Base-by-base conservation (phyloP, 1,139 yeast species). In the Geotrichum europaeum region DNA sequence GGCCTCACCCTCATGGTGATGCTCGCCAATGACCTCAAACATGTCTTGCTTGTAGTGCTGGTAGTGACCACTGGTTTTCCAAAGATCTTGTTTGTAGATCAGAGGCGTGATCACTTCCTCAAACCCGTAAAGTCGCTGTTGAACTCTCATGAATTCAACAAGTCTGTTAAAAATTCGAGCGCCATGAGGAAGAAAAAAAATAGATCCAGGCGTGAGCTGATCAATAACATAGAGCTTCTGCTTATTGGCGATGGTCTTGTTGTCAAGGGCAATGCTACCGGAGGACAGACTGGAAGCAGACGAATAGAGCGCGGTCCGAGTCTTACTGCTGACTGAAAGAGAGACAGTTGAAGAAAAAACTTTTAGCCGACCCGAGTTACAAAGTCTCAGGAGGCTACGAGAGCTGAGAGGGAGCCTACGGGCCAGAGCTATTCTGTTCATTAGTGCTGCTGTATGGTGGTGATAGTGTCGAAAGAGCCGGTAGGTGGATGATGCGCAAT, bases 41-140 rank as follows among this genome's bases (percentile, higher is more conserved):
- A 94, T 94, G 73, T 94, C 97, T 52, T 89, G 96, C 67, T 89
- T 84, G 72, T 94, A 94, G 72, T 94, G 94, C 28, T 86, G 89
- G 97, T 97, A 94, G 74, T 94, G 99, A 0, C 99, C 99, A 9
- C 96, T 89, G 54, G 82, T 84, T 72, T 91, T 88, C 97, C 97
- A 94, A 32, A 94, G 77, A 60, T 86, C 82, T 63, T 86, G 86
- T 69, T 89, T 89, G 76, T 87, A 95, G 47, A 94, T 89, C 69
- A 94, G 80, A 1, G 99, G 99, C 0, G 98, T 90, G 49, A 94
- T 84, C 13, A 94, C 98, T 73, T 94, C 99, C 64, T 89, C 86
- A 70, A 90, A 95, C 0, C 96, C 97, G 67, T 87, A 89, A 66
- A 83, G 83, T 51, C 84, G 80, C 69, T 91, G 96, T 66, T 87